Conservation (phyloP, 163 green algal genomes). For the Chlamydomonas reinhardtii region DNA sequence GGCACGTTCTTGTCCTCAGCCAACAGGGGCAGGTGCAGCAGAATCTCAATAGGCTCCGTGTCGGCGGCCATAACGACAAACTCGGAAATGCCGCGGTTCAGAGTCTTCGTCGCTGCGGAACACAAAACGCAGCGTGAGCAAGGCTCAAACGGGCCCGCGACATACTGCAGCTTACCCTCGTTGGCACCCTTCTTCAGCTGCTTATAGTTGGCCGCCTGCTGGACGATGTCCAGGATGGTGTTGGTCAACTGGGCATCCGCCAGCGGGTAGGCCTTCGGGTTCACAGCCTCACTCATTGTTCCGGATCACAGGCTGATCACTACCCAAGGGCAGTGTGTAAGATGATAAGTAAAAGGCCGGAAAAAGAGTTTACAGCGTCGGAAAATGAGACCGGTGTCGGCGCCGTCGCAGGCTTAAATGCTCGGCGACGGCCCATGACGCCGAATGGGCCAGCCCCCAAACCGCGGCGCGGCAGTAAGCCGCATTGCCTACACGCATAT, state of each 20-base stretch:
- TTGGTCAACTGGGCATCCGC: slow-evolving; percentile 96
- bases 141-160: too few species aligned
- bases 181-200: slow-evolving; percentile 99
- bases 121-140: not conserved
- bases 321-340: not conserved
- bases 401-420: too few species aligned
- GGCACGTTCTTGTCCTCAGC: slow-evolving; percentile 96
- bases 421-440: too few species aligned
- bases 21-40: slow-evolving; percentile 98
- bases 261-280: slow-evolving; percentile 99
- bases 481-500: too few species aligned
- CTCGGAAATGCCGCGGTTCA: slow-evolving; percentile 97
- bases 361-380: not conserved
- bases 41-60: slow-evolving; percentile 99
- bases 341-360: not conserved
- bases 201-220: slow-evolving; percentile 99
- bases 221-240: slow-evolving; percentile 99
- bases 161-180: slow-evolving; percentile 80
- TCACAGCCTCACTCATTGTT: slow-evolving; percentile 88
- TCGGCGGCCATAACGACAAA: slow-evolving; percentile 99
- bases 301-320: slow-evolving; percentile 1
- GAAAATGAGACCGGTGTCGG: too few species aligned
- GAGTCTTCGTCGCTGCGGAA: slow-evolving; percentile 91
- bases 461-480: too few species aligned
- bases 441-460: too few species aligned